Evolutionary conservation across 2,329 filamentous ascomycete genomes (phyloP), one percentile per base, ranked within the genome.

Genomic region (Cadophora sp.): DNA sequence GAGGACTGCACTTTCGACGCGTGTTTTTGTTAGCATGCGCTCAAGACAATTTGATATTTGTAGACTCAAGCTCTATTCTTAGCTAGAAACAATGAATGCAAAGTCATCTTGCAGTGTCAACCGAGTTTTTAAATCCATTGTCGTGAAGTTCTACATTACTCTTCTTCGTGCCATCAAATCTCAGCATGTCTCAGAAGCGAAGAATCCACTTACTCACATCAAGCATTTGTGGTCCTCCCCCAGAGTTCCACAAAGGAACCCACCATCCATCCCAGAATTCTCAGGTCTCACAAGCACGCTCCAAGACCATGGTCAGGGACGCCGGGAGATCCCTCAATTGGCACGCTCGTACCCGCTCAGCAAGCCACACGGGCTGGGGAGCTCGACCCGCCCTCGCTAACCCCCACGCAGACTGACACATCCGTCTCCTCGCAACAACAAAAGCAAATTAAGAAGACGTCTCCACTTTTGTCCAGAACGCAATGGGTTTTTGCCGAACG

Each of bases 241-340:
- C 22, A n/a, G 22, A 59, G 31, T 59, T 59, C 56, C 12, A 26
- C n/a, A 19, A 40, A 40, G n/a, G 16, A 37, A 16, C 6, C n/a
- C 22, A 59, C 53, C 29, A 43, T 26, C 8, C 22, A 11, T 22
- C 40, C 40, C 40, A 43, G 12, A 59, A 43, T 14, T 26, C 34
- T 43, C 56, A 24, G n/a, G 34, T 59, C 22, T 43, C 34, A 40
- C 12, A 59, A n/a, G 12, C 31, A 59, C 31, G 56, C n/a, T 59
- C 56, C 31, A 59, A 6, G 34, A 7, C 56, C 56, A 59, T 59
- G 56, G 31, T 59, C 34, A 43, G 26, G 31, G 56, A 26, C 31
- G n/a, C 22, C 56, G 56, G 56, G 56, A 40, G 7, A 43, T 43
- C 43, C 31, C 43, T 37, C 56, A 37, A 59, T 43, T 59, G 56